phyloP scores from a whole-genome alignment of 345 rosid genomes.

The Heritiera littoralis region DNA sequence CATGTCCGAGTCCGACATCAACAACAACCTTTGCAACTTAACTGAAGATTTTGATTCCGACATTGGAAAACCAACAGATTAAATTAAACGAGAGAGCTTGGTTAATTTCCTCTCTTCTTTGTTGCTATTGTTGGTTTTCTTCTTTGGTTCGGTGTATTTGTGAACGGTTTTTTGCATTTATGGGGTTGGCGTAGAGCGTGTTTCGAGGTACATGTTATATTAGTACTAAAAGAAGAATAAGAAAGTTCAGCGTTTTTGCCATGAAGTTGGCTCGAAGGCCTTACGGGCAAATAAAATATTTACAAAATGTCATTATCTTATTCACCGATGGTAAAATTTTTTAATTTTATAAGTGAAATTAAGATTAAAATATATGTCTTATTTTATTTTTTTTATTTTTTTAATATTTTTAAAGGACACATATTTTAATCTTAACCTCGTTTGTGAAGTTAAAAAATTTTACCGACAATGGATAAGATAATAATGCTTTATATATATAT shows the following conservation, averaged over 20 bases:
- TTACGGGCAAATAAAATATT: neutral
- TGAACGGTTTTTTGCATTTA: constrained; percentile 15
- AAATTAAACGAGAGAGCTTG: neutral
- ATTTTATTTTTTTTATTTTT: no score
- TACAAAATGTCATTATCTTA: no score
- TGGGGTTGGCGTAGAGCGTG: constrained; percentile 24
- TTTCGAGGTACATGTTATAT: constrained; percentile 21
- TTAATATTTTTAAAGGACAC: no score
- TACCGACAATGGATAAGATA: no score
- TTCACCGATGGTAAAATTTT: no score
- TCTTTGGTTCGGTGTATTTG: neutral
- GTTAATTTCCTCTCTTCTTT: neutral
- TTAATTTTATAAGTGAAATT: no score
- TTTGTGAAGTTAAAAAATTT: no score
- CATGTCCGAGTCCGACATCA: constrained; percentile 33
- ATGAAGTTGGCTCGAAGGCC: constrained; percentile 28
- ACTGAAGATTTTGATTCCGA: constrained; percentile 8
- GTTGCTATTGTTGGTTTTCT: neutral
- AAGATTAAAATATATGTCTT: no score
- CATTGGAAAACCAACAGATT: constrained; percentile 1
- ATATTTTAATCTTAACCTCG: no score
- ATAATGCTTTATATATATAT: no score
- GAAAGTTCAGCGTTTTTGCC: constrained; percentile 36
- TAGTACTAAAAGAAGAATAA: constrained; percentile 18
- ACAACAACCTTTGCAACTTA: neutral